Percentiles rank a stretch among this genome's conserved stretches.
These are phyloP conservation scores for Sporothrix luriei DNA, from an alignment of 2,329 filamentous ascomycete species.

Conservation along the genomic window DNA sequence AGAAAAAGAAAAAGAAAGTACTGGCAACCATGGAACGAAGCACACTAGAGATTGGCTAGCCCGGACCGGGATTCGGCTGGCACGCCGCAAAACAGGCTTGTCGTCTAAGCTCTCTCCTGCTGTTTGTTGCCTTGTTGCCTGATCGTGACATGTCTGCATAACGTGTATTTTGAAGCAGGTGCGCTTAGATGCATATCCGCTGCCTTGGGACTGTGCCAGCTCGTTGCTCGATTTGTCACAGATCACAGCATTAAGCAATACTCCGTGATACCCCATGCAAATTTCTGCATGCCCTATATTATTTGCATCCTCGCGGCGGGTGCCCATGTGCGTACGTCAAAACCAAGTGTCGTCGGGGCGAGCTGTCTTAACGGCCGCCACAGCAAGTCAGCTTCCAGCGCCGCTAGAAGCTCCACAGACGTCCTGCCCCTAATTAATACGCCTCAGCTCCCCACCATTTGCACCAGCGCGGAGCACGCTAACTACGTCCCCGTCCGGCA, in stretches of 20 bases:
- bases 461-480: constrained; percentile 28
- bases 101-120: not conserved
- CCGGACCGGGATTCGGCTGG: constrained; percentile 21
- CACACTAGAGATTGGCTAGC: constrained; percentile 6
- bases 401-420: constrained; percentile 30
- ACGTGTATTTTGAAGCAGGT: not conserved
- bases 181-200: constrained; percentile 15
- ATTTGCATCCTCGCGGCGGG: not conserved
- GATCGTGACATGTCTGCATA: not conserved
- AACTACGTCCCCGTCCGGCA: constrained; percentile 31
- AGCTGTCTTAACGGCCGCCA: constrained; percentile 27
- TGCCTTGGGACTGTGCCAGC: not conserved
- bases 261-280: not conserved
- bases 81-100: constrained; percentile 23
- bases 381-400: constrained; percentile 19
- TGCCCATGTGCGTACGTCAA: not conserved
- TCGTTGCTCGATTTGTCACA: not conserved
- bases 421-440: constrained; percentile 13
- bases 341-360: not conserved
- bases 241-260: not conserved
- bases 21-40: constrained; percentile 16
- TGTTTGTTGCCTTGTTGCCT: constrained; percentile 21
- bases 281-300: not conserved
- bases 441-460: constrained; percentile 24
- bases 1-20: not conserved